These are phyloP conservation scores for Eucalyptus marginata DNA, from an alignment of 345 rosid genomes.

Conservation along the genomic window DNA sequence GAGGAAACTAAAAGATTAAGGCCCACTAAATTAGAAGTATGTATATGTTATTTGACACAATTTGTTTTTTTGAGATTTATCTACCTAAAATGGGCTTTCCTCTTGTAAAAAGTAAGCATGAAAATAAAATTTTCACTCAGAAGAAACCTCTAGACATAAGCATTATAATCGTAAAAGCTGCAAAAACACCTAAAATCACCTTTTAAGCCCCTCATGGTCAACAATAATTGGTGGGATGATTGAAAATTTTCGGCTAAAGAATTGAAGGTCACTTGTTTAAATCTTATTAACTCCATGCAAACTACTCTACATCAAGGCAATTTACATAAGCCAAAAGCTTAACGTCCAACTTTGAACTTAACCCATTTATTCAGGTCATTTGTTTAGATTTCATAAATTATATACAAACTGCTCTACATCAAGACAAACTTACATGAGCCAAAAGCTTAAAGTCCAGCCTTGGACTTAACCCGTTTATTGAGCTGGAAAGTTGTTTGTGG, in stretches of 20 bases:
- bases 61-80: neutral
- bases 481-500: neutral
- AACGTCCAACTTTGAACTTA: neutral
- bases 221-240: neutral
- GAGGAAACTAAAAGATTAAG: neutral
- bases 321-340: neutral
- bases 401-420: neutral
- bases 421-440: neutral
- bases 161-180: neutral
- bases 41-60: neutral
- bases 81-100: neutral
- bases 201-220: neutral
- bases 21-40: neutral
- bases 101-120: neutral
- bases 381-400: neutral
- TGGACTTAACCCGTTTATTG: neutral
- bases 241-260: neutral
- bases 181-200: neutral
- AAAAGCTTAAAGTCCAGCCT: neutral
- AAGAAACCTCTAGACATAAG: neutral
- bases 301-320: neutral
- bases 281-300: neutral
- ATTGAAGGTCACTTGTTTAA: neutral
- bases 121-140: neutral
- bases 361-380: neutral